These are phyloP conservation scores for Teunomyces cretensis DNA, from an alignment of 805 yeast species.

Conservation along the genomic window DNA sequence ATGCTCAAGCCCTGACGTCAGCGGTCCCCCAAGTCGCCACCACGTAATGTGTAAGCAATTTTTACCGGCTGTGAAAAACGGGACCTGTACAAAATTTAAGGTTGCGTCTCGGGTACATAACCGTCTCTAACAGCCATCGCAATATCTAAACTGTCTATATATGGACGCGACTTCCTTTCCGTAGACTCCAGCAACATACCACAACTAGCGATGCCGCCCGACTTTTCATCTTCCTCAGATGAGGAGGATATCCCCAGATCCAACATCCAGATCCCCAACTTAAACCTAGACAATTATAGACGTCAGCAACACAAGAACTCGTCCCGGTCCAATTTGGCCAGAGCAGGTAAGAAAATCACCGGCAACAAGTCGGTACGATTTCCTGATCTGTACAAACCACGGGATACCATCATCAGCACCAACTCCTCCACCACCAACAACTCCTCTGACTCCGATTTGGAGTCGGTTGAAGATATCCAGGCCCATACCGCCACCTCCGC, in stretches of 20 bases:
- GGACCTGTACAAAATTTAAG: not conserved
- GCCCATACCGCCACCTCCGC: slow-evolving; percentile 7
- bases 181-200: not conserved
- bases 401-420: slow-evolving; percentile 28
- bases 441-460: slow-evolving; percentile 19
- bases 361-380: slow-evolving; percentile 26
- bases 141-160: not conserved
- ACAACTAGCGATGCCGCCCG: not conserved
- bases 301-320: slow-evolving; percentile 17
- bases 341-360: slow-evolving; percentile 24
- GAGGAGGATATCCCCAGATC: slow-evolving; percentile 28
- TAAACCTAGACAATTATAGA: slow-evolving; percentile 18
- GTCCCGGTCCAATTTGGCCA: slow-evolving; percentile 23
- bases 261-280: slow-evolving; percentile 30
- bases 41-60: not conserved
- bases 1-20: no score
- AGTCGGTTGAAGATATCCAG: slow-evolving; percentile 1
- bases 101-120: slow-evolving; percentile 3
- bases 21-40: not conserved
- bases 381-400: slow-evolving; percentile 25
- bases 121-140: not conserved
- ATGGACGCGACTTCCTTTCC: not conserved
- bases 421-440: slow-evolving; percentile 23
- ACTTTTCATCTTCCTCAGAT: slow-evolving; percentile 21
- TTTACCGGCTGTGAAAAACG: not conserved